Base-by-base conservation (phyloP, 2,329 filamentous ascomycete species). In the Mycosphaerella sp. region DNA sequence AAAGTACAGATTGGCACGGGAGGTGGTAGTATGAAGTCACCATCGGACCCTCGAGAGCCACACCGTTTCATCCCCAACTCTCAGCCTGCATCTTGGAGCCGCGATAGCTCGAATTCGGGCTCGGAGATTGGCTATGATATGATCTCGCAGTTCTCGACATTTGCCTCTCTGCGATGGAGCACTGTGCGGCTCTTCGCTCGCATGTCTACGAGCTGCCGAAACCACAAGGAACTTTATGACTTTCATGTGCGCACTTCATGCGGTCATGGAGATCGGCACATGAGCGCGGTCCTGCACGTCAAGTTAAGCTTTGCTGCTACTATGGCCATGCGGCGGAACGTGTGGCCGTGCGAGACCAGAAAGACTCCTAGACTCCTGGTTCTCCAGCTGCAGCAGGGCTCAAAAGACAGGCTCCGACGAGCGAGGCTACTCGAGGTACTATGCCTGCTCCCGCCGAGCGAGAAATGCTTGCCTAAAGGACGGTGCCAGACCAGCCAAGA, bases 401-500 rank as follows among this genome's bases (percentile, higher is more conserved):
- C 21, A 17, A 48, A 39, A 39, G 39, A 48, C 31, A 51, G 43
- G 17, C 31, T 34, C 41, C 26, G 40, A 43, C n/a, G 29, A 26
- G 17, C 12, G 43, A 23, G 31, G 6, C 26, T 29, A 34, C 53
- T 48, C 48, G 51, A 47, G 41, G 32, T 40, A n/a, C 10, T n/a
- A n/a, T 43, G 32, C 32, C 51, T 53, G 38, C 34, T 44, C 36
- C 7, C 34, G 42, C 21, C 29, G 23, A 38, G 34, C 26, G 31
- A 10, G 8, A 43, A 32, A 23, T 31, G 12, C 34, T 11, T 39
- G 45, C 39, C 21, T 21, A 21, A 51, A 38, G 44, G 34, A 21
- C 29, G 45, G 14, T 38, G 34, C 31, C 50, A 31, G 23, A 23
- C 45, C 43, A 51, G 56, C 56, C 56, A 58, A 58, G 56, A 29